These are phyloP conservation scores for Sporothrix humicola DNA, from an alignment of 2,329 filamentous ascomycete genomes.

Conservation along the genomic window DNA sequence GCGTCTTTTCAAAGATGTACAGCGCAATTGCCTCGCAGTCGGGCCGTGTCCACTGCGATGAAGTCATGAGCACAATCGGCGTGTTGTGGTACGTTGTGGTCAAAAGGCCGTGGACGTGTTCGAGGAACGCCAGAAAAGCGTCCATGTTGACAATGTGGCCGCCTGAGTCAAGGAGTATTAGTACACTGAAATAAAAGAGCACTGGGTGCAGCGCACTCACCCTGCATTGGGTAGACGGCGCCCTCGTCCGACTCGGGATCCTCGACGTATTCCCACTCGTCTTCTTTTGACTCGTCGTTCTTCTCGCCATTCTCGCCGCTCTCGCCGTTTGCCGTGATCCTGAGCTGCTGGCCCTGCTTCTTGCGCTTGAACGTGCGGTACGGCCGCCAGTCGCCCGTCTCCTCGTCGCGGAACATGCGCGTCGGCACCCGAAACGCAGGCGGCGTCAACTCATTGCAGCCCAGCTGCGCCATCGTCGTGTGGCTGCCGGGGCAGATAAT, in stretches of 20 bases:
- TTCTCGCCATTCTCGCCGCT: conserved; percentile 49
- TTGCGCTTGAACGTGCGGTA: conserved; percentile 74
- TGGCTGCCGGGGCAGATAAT: conserved; percentile 83
- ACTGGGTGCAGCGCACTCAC: conserved; percentile 8
- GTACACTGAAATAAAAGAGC: conserved; percentile 27
- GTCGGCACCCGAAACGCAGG: conserved; percentile 86
- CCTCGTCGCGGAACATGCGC: conserved; percentile 89
- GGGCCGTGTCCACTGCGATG: conserved; percentile 86
- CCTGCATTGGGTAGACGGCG: conserved; percentile 79
- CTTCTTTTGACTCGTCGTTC: conserved; percentile 51
- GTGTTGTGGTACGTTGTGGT: conserved; percentile 96
- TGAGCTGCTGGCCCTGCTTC: conserved; percentile 53
- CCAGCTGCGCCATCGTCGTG: conserved; percentile 88
- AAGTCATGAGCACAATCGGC: conserved; percentile 86
- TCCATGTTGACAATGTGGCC: conserved; percentile 89
- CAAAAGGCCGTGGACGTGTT: conserved; percentile 87
- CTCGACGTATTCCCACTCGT: conserved; percentile 78
- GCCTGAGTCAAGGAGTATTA: conserved; percentile 48
- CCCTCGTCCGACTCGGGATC: conserved; percentile 86
- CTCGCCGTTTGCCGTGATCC: conserved; percentile 37
- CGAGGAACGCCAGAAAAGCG: conserved; percentile 90
- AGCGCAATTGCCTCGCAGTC: conserved; percentile 88
- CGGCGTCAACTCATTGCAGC: conserved; percentile 87
- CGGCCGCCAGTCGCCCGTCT: conserved; percentile 76
- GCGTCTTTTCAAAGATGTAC: conserved; percentile 97